Percentiles rank a stretch among this genome's conserved stretches.
phyloP scores from a whole-genome alignment of 1,139 yeast genomes.

The Debaryomyces nepalensis region DNA sequence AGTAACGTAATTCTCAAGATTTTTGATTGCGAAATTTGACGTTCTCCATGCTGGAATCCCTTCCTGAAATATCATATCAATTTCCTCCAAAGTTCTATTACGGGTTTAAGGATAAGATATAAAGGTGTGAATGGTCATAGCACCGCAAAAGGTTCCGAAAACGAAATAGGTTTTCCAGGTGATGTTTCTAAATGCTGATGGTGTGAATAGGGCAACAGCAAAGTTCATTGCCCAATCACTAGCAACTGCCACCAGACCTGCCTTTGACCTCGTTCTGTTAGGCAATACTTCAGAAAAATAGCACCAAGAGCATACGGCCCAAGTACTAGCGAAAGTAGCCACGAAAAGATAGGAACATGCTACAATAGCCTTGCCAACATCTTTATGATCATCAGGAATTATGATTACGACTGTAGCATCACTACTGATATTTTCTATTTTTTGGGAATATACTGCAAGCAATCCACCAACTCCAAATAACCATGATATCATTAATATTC shows the following conservation, averaged over 20 bases:
- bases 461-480: slow-evolving; percentile 51
- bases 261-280: slow-evolving; percentile 54
- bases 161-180: slow-evolving; percentile 53
- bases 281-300: slow-evolving; percentile 56
- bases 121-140: slow-evolving; percentile 63
- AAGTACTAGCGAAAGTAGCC: slow-evolving; percentile 51
- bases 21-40: slow-evolving; percentile 13
- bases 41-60: slow-evolving; percentile 65
- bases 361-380: slow-evolving; percentile 52
- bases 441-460: slow-evolving; percentile 48
- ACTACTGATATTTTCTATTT: slow-evolving; percentile 34
- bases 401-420: slow-evolving; percentile 43
- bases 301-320: slow-evolving; percentile 61
- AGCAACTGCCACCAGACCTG: slow-evolving; percentile 50
- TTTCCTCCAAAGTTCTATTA: slow-evolving; percentile 66
- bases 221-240: slow-evolving; percentile 53
- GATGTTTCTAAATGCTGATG: slow-evolving; percentile 49
- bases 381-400: slow-evolving; percentile 37
- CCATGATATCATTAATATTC: slow-evolving; percentile 47
- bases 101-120: slow-evolving; percentile 70
- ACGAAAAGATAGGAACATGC: slow-evolving; percentile 58
- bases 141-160: slow-evolving; percentile 52
- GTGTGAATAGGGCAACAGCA: slow-evolving; percentile 50
- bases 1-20: background rate
- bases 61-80: slow-evolving; percentile 62